Conservation (phyloP, 2,329 filamentous ascomycete species). For the Leptosphaerulina australis region DNA sequence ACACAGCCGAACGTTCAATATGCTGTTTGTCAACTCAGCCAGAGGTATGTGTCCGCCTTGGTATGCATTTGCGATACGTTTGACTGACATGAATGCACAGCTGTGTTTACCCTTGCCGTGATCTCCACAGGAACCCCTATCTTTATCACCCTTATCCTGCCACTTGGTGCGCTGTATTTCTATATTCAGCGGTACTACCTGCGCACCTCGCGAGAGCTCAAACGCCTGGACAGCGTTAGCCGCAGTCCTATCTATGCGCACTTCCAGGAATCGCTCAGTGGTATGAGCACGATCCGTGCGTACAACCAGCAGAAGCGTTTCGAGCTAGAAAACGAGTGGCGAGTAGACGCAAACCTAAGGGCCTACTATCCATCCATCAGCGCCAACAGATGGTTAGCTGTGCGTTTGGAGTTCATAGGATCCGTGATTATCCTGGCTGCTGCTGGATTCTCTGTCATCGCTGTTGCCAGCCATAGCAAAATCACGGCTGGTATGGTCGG, state of each 20-base stretch:
- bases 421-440: conserved; percentile 90
- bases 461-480: conserved; percentile 70
- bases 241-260: conserved; percentile 97
- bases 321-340: conserved; percentile 93
- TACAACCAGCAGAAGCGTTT: conserved; percentile 90
- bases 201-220: conserved; percentile 92
- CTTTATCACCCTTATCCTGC: conserved; percentile 81
- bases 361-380: conserved; percentile 97
- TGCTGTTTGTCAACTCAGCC: conserved; percentile 65
- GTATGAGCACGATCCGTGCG: conserved; percentile 92
- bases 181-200: conserved; percentile 98
- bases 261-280: conserved; percentile 95
- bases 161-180: conserved; percentile 79
- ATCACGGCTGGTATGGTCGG: conserved; percentile 80
- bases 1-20: conserved; percentile 84
- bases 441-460: conserved; percentile 80
- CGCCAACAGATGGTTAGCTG: conserved; percentile 86
- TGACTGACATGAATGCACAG: conserved; percentile 42
- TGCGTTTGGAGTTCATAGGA: conserved; percentile 93
- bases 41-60: conserved; percentile 50
- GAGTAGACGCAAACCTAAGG: conserved; percentile 89
- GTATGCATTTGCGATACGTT: conserved; percentile 21
- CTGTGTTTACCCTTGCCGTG: conserved; percentile 80
- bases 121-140: conserved; percentile 81
- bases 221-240: conserved; percentile 92